Base-by-base conservation (phyloP, 202 grass and related monocot species). In the Schoenoplectus tabernaemontani region DNA sequence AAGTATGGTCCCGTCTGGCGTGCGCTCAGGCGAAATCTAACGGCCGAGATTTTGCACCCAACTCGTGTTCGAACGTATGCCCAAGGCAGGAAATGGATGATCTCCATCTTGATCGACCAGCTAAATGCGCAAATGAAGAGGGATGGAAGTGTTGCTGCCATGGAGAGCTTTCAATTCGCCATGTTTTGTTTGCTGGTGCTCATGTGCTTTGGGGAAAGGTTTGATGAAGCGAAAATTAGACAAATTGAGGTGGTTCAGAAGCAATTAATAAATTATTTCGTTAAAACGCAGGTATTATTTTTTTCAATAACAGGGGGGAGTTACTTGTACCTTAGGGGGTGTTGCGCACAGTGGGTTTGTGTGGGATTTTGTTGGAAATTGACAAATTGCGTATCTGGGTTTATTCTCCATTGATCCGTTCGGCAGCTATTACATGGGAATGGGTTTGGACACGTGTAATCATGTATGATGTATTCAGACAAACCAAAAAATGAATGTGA, bases 181-280 rank as follows among this genome's bases (percentile, higher is more conserved):
- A 88, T 95, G 87, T 95, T 95, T 79, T 84, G 87, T 57, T 71
- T 95, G 7, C 78, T 95, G 10, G 92, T 95, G 8, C 59, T 87
- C 65, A 95, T 95, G 92, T 91, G 92, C 80, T 91, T 91, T 76
- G 92, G 89, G 36, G 83, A 84, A 9, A 68, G 68, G 13, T 20
- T 85, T 8, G 87, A 46, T 9, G 87, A 85, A 19, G 65, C 22
- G 59, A 26, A 6, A 7, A 84, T 94, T 9, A 38, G 74, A 24
- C 83, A 79, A 9, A 86, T 91, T 69, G 81, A 89, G 73, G 59
- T 54, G 4, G 38, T 85, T 51, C 85, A 91, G 83, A 82, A 73
- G 22, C 72, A 80, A 5, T 50, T 83, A 26, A 64, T 89, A 24
- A 34, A 0, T 11, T 60, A 9, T 59, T 91, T 93, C 76, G 36